Evolutionary conservation across 768 basidiomycete species (phyloP).

Genomic region (Pleurotus ostreatus): DNA sequence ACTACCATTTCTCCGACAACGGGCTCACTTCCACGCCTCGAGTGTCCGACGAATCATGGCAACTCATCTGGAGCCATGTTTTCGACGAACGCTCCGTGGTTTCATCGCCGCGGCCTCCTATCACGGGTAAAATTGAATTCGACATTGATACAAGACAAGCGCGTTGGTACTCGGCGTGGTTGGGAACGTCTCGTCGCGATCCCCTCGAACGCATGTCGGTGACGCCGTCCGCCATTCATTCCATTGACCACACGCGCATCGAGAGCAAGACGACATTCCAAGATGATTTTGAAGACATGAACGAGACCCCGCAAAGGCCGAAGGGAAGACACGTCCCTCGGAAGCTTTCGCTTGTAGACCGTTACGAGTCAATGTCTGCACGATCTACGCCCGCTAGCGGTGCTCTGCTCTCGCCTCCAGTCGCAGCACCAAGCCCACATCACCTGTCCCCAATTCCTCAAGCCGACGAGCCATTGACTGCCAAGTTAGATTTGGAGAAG

Average conservation of each 20-base stretch:
- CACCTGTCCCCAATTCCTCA: slow-evolving; percentile 58
- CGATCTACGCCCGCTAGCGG: slow-evolving; percentile 28
- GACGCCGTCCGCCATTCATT: slow-evolving; percentile 35
- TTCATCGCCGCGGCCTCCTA: slow-evolving; percentile 42
- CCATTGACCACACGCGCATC: slow-evolving; percentile 46
- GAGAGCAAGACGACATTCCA: slow-evolving; percentile 48
- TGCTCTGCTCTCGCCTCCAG: slow-evolving; percentile 19
- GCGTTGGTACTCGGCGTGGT: slow-evolving; percentile 76
- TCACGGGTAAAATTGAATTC: slow-evolving; percentile 81
- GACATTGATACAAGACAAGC: slow-evolving; percentile 77
- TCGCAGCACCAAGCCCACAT: slow-evolving; percentile 29
- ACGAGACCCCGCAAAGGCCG: neutral
- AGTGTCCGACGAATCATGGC: slow-evolving; percentile 78
- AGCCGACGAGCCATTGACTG: slow-evolving; percentile 51
- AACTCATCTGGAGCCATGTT: slow-evolving; percentile 61
- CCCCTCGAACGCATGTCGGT: slow-evolving; percentile 36
- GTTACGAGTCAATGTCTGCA: slow-evolving; percentile 43
- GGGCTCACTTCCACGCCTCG: slow-evolving; percentile 60
- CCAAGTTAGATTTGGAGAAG: slow-evolving; percentile 47
- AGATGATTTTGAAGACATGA: slow-evolving; percentile 32
- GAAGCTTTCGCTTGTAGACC: slow-evolving; percentile 68
- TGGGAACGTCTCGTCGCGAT: slow-evolving; percentile 44
- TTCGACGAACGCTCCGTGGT: slow-evolving; percentile 34
- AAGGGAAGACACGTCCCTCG: slow-evolving; percentile 51
- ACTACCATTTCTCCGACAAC: slow-evolving; percentile 59